Evolutionary conservation across 345 rosid species (phyloP), one percentile per base, ranked within the genome.

Genomic region (Aquilaria yunnanensis): DNA sequence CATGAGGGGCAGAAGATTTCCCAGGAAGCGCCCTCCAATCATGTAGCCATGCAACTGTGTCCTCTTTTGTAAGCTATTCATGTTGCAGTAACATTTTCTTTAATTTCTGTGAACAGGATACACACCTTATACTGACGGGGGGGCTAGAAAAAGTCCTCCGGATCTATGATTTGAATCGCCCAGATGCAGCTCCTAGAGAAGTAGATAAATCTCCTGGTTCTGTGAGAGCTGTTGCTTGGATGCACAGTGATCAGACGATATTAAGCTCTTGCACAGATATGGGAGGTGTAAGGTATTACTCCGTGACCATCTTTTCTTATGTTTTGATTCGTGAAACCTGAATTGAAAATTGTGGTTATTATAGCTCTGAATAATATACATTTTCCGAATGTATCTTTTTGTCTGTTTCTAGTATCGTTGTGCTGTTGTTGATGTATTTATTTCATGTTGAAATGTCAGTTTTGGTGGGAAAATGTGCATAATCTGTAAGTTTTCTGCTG

Each of bases 211-310:
- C 93, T 32, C 90, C 96, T 54, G 91, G 96, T 73, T 90, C 96
- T 56, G 80, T 94, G 43, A 79, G 97, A 78, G 85, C 96, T 33
- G 88, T 82, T 34, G 82, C 92, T 6, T 94, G 99, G 99, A 94
- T 94, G 77, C 99, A 94, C 69, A 82, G 90, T 72, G 97, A 94
- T 73, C 92, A 88, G 79, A 90, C 99, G 54, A 88, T 94, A 61
- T 66, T 94, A 62, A 88, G 99, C 77, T 84, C 99, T 61, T 95
- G 94, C 67, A 71, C 87, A 74, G 96, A 91, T 67, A 81, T 85
- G 10, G 88, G 95, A 63, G 93, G 97, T 61, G 92, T 91, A 68
- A 91, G 99, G 96, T 95, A 80, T 61, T 62, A 60, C 43, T 37
- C 43, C 8, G 8, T 37, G 43, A 37, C 43, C 5, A 9, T 9